Conservation (phyloP, 108 stramenopile genomes). For the Skeletonema grethae region DNA sequence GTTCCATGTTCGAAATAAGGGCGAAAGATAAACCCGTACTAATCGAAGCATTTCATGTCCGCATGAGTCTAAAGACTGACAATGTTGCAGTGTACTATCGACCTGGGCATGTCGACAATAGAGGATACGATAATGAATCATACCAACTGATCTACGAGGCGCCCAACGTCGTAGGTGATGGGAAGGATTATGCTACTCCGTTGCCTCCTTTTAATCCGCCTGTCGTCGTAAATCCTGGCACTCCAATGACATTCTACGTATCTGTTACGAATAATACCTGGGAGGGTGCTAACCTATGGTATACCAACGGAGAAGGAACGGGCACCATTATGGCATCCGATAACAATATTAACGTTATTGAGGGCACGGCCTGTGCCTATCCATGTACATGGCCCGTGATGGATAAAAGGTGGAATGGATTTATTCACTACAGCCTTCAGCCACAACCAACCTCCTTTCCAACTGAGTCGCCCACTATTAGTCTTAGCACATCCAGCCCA, state of each 20-base stretch:
- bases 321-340: neutral
- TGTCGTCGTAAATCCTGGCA: neutral
- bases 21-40: neutral
- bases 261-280: neutral
- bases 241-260: neutral
- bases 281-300: neutral
- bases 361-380: neutral
- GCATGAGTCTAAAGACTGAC: neutral
- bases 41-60: neutral
- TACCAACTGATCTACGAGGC: neutral
- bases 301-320: neutral
- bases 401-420: neutral
- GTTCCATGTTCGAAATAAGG: neutral
- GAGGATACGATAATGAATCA: constrained; percentile 1
- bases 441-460: neutral
- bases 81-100: neutral
- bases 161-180: neutral
- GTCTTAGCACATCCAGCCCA: neutral
- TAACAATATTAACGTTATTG: neutral
- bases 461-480: neutral
- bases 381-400: neutral
- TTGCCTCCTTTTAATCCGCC: neutral
- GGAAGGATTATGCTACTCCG: neutral
- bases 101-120: neutral
- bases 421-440: constrained; percentile 1